phyloP scores from a whole-genome alignment of 2,329 filamentous ascomycete genomes.

The Exophiala xenobiotica region DNA sequence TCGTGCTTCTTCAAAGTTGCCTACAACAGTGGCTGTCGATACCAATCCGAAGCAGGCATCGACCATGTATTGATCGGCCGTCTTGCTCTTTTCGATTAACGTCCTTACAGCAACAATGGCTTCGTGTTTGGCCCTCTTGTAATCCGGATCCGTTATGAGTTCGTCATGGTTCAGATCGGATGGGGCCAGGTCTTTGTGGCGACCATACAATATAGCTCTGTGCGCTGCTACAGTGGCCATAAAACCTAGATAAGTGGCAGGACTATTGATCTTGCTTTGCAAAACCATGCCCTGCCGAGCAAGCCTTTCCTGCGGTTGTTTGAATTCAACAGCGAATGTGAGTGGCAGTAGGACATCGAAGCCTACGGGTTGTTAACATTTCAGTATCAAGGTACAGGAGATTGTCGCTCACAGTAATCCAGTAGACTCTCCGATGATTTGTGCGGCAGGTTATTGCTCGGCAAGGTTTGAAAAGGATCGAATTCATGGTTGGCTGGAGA shows the following conservation, averaged over 20 bases:
- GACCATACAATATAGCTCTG: conserved; percentile 36
- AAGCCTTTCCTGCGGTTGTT: conserved; percentile 26
- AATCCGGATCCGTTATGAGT: conserved; percentile 37
- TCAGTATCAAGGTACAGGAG: neutral
- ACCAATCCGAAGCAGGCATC: conserved; percentile 41
- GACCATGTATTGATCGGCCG: conserved; percentile 38
- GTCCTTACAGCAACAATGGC: conserved; percentile 28
- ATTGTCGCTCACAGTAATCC: conserved; percentile 36
- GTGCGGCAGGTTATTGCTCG: conserved; percentile 32
- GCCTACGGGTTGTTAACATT: conserved; percentile 28
- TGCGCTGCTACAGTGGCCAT: conserved; percentile 43
- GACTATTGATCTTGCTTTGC: conserved; percentile 36
- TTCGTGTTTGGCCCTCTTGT: conserved; percentile 41
- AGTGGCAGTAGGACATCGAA: conserved; percentile 40
- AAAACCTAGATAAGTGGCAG: conserved; percentile 41
- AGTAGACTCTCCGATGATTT: conserved; percentile 34
- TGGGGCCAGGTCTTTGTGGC: conserved; percentile 30
- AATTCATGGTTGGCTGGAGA: conserved; percentile 33
- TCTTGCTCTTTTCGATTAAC: conserved; percentile 35
- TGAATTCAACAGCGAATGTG: conserved; percentile 39
- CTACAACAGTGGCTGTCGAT: conserved; percentile 40
- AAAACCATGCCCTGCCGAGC: conserved; percentile 36
- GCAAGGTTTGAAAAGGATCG: conserved; percentile 39
- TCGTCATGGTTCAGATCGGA: conserved; percentile 23
- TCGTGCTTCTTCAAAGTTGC: conserved; percentile 39